These are phyloP conservation scores for Galerina sulciceps DNA, from an alignment of 768 basidiomycete species.

Conservation along the genomic window DNA sequence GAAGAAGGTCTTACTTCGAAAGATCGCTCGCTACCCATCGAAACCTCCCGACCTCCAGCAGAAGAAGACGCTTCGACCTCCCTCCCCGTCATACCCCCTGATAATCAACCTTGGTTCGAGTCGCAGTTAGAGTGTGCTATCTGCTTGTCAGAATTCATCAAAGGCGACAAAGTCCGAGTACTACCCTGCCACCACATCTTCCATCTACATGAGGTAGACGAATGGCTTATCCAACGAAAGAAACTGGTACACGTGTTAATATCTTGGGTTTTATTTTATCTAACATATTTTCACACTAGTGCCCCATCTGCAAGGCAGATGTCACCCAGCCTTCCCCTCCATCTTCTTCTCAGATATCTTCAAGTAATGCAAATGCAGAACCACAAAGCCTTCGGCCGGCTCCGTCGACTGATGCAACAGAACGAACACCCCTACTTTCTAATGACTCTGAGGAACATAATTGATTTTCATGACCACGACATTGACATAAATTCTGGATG, in stretches of 20 bases:
- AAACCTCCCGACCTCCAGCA: conserved; percentile 21
- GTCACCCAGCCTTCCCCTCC: conserved; percentile 66
- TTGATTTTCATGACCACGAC: conserved; percentile 11
- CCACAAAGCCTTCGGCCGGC: conserved; percentile 17
- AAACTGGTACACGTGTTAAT: conserved; percentile 71
- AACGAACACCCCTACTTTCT: conserved; percentile 44
- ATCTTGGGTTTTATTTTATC: not conserved
- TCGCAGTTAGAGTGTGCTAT: conserved; percentile 89
- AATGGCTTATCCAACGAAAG: conserved; percentile 91
- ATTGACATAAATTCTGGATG: conserved; percentile 1
- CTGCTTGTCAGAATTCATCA: conserved; percentile 84
- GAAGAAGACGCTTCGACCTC: conserved; percentile 45
- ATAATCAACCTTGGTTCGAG: conserved; percentile 75
- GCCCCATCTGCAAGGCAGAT: conserved; percentile 91
- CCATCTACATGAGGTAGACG: conserved; percentile 88
- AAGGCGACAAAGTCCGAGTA: conserved; percentile 89
- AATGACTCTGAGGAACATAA: conserved; percentile 23
- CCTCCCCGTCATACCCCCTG: conserved; percentile 27
- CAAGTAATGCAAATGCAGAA: conserved; percentile 12
- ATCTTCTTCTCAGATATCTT: conserved; percentile 18
- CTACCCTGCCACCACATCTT: conserved; percentile 96
- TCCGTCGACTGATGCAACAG: conserved; percentile 32
- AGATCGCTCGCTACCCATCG: conserved; percentile 13
- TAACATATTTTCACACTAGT: conserved; percentile 48
- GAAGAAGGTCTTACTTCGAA: conserved; percentile 38